Evolutionary conservation across 2,329 filamentous ascomycete genomes (phyloP), one percentile per base, ranked within the genome.

Genomic region (Phialemonium atrogriseum): DNA sequence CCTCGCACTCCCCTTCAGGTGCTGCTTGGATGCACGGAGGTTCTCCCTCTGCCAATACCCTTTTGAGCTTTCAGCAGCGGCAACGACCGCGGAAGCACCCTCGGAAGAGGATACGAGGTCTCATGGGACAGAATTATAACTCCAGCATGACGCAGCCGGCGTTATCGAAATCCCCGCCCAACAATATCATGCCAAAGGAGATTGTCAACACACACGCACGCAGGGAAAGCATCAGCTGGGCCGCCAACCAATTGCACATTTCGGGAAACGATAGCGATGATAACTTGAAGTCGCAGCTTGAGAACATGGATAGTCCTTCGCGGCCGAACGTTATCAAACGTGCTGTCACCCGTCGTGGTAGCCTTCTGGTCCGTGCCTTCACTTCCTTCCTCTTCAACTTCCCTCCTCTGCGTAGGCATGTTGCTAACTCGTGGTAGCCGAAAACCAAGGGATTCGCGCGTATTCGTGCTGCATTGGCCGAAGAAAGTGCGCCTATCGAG

Each of bases 381-480:
- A 13, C 17, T 20, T 8, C 10, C 5, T 6, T 10, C 28, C 18
- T 27, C 13, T 21, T n/a, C 10, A 18, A 18, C 5, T 35, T 28
- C n/a, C n/a, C n/a, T n/a, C n/a, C n/a, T n/a, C n/a, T n/a, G n/a
- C n/a, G n/a, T 4, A 16, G 24, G 6, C 24, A 17, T 19, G 17
- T 23, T 9, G 37, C 54, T 64, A 41, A 64, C 42, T 24, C 6
- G 10, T 12, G 21, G 21, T 44, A 93, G 84, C 91, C 93, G 10
- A 98, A 96, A 66, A 91, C 89, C 1, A 94, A 94, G 60, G 87
- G 82, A 1, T 98, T 98, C 55, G 87, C 88, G 5, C 80, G 91
- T 9, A 94, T 98, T 43, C 78, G 84, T 39, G 91, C 89, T 7
- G 87, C 87, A 4, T 69, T 98, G 1, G 70, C 84, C 35, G 91